phyloP scores from a whole-genome alignment of 2,329 filamentous ascomycete genomes.

The Bipolaris sorokiniana region DNA sequence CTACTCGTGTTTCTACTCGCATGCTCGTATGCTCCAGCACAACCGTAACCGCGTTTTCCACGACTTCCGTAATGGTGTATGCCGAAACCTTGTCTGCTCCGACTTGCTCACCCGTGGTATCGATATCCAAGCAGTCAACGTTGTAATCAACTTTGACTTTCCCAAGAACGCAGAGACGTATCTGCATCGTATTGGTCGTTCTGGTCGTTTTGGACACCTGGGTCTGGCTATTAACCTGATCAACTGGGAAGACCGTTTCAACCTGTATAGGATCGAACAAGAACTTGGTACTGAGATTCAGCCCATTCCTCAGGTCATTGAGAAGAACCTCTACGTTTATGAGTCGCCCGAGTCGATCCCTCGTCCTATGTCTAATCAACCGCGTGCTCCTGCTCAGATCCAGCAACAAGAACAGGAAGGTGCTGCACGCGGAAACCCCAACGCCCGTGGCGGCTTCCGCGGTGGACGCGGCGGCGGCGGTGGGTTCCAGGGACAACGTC shows the following conservation, averaged over 20 bases:
- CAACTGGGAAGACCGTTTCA: slow-evolving; percentile 99
- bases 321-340: slow-evolving; percentile 98
- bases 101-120: slow-evolving; percentile 98
- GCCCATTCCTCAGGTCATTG: slow-evolving; percentile 90
- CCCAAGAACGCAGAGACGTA: slow-evolving; percentile 99
- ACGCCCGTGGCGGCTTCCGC: slow-evolving; percentile 38
- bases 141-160: slow-evolving; percentile 99
- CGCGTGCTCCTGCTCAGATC: slow-evolving; percentile 34
- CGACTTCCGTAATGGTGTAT: slow-evolving; percentile 97
- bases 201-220: slow-evolving; percentile 93
- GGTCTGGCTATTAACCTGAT: slow-evolving; percentile 98
- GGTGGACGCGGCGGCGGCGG: slow-evolving; percentile 47
- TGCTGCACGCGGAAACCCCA: slow-evolving; percentile 27
- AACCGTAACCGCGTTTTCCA: slow-evolving; percentile 98
- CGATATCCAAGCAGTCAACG: slow-evolving; percentile 98
- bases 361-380: slow-evolving; percentile 70
- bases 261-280: slow-evolving; percentile 97
- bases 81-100: slow-evolving; percentile 96
- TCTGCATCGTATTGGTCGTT: slow-evolving; percentile 96
- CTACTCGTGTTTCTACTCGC: slow-evolving; percentile 99
- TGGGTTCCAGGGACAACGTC: slow-evolving; percentile 41
- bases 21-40: slow-evolving; percentile 96
- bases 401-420: slow-evolving; percentile 41
- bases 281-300: slow-evolving; percentile 97
- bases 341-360: slow-evolving; percentile 95